A percentile compares a stretch with the other conserved stretches of the same genome.
These are phyloP conservation scores for Cardiospermum halicacabum DNA, from an alignment of 345 rosid genomes.

Conservation along the genomic window DNA sequence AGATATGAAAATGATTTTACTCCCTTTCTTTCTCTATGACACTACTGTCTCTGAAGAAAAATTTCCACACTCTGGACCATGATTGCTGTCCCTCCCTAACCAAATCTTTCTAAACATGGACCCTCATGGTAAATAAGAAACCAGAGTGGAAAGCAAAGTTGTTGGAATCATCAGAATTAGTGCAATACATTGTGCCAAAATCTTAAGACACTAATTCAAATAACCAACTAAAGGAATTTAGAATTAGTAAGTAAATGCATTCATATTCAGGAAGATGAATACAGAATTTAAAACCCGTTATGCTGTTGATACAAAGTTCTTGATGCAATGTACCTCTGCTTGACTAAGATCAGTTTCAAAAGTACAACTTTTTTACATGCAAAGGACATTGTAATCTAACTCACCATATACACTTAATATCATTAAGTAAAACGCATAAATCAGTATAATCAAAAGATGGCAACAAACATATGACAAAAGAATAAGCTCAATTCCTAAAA, in stretches of 20 bases:
- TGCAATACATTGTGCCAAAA: background rate
- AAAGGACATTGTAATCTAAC: background rate
- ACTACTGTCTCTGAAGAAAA: background rate
- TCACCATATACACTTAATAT: background rate
- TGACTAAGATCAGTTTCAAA: background rate
- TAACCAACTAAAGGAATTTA: background rate
- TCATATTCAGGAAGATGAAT: background rate
- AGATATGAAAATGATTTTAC: background rate
- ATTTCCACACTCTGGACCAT: background rate
- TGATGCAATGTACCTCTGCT: background rate
- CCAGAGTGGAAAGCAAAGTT: background rate
- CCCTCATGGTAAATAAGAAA: background rate
- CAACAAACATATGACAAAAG: background rate
- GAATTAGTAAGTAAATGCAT: background rate
- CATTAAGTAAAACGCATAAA: background rate
- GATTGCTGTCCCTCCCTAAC: background rate
- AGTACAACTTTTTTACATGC: background rate
- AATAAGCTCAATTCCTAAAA: background rate
- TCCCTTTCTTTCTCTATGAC: background rate
- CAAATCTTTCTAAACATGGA: background rate
- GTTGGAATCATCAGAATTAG: background rate
- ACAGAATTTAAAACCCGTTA: background rate
- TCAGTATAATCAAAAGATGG: background rate
- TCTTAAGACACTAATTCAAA: background rate
- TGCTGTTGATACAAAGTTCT: background rate